Evolutionary conservation across 1,139 yeast genomes (phyloP).

Genomic region (Suhomyces wounanorum): DNA sequence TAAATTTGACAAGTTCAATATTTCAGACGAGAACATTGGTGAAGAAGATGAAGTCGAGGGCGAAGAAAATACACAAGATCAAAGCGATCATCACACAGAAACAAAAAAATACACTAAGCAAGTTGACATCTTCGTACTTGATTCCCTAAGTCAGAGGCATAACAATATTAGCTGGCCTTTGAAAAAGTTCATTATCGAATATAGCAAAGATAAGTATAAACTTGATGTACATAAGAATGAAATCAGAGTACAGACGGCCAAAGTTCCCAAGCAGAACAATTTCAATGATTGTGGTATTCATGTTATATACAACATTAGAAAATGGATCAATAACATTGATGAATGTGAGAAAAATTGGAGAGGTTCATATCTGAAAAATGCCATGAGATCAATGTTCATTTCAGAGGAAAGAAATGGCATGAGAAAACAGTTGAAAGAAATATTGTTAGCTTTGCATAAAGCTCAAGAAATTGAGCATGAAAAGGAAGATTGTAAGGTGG

Average conservation of each 20-base stretch:
- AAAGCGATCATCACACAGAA: neutral
- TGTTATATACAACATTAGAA: constrained; percentile 74
- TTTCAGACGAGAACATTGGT: constrained; percentile 9
- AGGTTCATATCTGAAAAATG: constrained; percentile 19
- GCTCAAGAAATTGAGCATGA: constrained; percentile 9
- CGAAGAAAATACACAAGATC: neutral
- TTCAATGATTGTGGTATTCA: constrained; percentile 96
- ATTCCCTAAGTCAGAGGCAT: constrained; percentile 70
- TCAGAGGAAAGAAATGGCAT: constrained; percentile 37
- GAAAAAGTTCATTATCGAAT: constrained; percentile 63
- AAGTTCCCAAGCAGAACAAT: constrained; percentile 84
- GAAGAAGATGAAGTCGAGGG: constrained; percentile 1
- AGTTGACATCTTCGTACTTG: constrained; percentile 69
- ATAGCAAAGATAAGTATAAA: constrained; percentile 65
- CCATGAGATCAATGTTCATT: constrained; percentile 22
- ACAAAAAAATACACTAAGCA: constrained; percentile 5
- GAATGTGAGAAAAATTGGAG: constrained; percentile 58
- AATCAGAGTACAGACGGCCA: constrained; percentile 48
- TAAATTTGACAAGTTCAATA: constrained; percentile 9
- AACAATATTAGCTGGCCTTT: constrained; percentile 55
- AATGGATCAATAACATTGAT: constrained; percentile 56
- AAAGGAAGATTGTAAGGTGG: neutral
- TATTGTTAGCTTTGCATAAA: constrained; percentile 30
- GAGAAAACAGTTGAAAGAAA: constrained; percentile 33
- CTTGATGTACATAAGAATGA: constrained; percentile 49